phyloP scores from a whole-genome alignment of 108 stramenopile genomes.

The Cyclotella choctawhatcheeana region DNA sequence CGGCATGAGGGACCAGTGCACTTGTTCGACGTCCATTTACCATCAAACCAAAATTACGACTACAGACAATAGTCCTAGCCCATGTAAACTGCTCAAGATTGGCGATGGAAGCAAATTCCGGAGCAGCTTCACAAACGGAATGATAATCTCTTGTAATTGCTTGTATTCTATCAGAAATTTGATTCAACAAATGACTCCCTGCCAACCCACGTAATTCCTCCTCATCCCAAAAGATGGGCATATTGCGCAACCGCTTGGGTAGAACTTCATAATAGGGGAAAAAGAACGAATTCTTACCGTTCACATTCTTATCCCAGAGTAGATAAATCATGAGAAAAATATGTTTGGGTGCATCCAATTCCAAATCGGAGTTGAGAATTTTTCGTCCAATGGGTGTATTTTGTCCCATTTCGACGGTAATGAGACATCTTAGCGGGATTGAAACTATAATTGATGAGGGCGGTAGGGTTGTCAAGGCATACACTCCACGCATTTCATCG shows the following conservation, averaged over 20 bases:
- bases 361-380: slow-evolving; percentile 76
- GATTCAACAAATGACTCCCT: slow-evolving; percentile 87
- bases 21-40: slow-evolving; percentile 94
- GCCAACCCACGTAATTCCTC: slow-evolving; percentile 84
- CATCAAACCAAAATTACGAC: slow-evolving; percentile 96
- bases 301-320: slow-evolving; percentile 88
- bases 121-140: slow-evolving; percentile 85
- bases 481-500: slow-evolving; percentile 96
- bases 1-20: slow-evolving; percentile 98
- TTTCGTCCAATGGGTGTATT: slow-evolving; percentile 87
- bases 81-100: slow-evolving; percentile 96
- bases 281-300: slow-evolving; percentile 90
- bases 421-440: slow-evolving; percentile 91
- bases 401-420: slow-evolving; percentile 99
- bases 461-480: slow-evolving; percentile 82
- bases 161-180: slow-evolving; percentile 79
- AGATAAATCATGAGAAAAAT: slow-evolving; percentile 98
- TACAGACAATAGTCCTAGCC: slow-evolving; percentile 99
- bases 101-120: slow-evolving; percentile 71
- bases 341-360: slow-evolving; percentile 98
- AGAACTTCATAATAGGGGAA: slow-evolving; percentile 97
- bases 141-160: slow-evolving; percentile 96
- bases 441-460: slow-evolving; percentile 87
- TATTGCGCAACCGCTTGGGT: slow-evolving; percentile 87
- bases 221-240: slow-evolving; percentile 98